Conservation (phyloP, 1,139 yeast species). For the Debaryomyces fabryi region DNA sequence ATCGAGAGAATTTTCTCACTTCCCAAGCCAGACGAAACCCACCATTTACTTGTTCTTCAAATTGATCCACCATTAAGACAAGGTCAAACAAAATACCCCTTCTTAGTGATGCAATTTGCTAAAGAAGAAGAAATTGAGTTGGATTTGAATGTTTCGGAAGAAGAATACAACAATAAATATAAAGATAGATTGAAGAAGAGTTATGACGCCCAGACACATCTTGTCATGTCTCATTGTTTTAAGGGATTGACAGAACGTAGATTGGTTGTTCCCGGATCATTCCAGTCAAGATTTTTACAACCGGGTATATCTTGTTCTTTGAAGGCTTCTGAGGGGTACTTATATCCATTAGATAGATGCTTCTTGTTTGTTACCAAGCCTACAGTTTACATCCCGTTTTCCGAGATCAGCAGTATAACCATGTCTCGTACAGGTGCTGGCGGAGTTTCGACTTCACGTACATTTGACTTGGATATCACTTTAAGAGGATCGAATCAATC, state of each 20-base stretch:
- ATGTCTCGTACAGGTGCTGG: slow-evolving; percentile 90
- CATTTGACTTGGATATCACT: slow-evolving; percentile 86
- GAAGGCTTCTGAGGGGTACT: slow-evolving; percentile 93
- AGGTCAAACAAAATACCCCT: slow-evolving; percentile 97
- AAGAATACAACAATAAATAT: slow-evolving; percentile 75
- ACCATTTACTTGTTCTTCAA: slow-evolving; percentile 83
- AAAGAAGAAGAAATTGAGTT: slow-evolving; percentile 91
- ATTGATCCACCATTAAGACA: slow-evolving; percentile 89
- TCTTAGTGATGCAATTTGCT: slow-evolving; percentile 84
- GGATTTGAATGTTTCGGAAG: slow-evolving; percentile 83
- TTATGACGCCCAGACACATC: slow-evolving; percentile 82
- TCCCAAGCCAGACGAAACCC: slow-evolving; percentile 93
- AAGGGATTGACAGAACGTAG: slow-evolving; percentile 89
- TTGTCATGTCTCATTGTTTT: slow-evolving; percentile 86
- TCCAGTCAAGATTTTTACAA: slow-evolving; percentile 68
- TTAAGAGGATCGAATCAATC: slow-evolving; percentile 67
- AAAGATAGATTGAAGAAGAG: slow-evolving; percentile 74
- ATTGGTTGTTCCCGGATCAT: slow-evolving; percentile 85
- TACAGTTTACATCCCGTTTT: slow-evolving; percentile 84
- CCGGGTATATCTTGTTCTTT: slow-evolving; percentile 91
- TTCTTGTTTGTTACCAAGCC: slow-evolving; percentile 93
- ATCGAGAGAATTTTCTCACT: slow-evolving; percentile 88
- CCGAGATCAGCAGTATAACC: slow-evolving; percentile 74
- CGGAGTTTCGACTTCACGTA: slow-evolving; percentile 75
- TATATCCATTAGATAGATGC: slow-evolving; percentile 89